Conservation (phyloP, 768 basidiomycete species). For the Kwoniella botswanensis region DNA sequence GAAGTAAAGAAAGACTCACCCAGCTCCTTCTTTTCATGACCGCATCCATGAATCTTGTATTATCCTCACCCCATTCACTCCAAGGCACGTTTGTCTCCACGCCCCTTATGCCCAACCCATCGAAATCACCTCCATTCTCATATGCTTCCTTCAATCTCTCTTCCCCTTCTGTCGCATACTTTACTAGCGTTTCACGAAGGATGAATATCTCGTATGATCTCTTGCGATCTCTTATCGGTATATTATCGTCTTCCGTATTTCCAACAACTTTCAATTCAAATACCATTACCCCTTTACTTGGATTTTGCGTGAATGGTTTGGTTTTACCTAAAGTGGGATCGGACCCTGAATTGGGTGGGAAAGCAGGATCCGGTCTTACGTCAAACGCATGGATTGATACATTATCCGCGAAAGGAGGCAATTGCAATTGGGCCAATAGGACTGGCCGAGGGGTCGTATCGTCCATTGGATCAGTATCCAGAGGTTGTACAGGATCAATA, state of each 20-base stretch:
- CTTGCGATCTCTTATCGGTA: neutral
- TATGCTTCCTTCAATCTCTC: conserved; percentile 28
- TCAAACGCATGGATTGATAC: conserved; percentile 38
- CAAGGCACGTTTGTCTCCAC: conserved; percentile 37
- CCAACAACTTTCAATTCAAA: conserved; percentile 42
- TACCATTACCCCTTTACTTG: conserved; percentile 44
- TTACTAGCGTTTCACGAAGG: conserved; percentile 41
- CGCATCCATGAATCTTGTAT: conserved; percentile 40
- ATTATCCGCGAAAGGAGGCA: conserved; percentile 39
- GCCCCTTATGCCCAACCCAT: conserved; percentile 22
- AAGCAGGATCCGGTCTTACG: conserved; percentile 51
- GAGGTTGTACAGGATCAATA: conserved; percentile 41
- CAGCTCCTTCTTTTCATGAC: conserved; percentile 43
- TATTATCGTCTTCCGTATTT: conserved; percentile 13
- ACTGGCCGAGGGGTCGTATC: conserved; percentile 45
- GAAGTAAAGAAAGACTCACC: conserved; percentile 32
- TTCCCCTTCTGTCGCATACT: conserved; percentile 39
- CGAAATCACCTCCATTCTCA: conserved; percentile 15
- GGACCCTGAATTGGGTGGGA: conserved; percentile 23
- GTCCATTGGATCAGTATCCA: conserved; percentile 40
- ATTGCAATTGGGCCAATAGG: conserved; percentile 41
- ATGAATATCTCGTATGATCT: conserved; percentile 49
- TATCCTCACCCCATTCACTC: conserved; percentile 43
- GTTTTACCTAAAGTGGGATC: conserved; percentile 19
- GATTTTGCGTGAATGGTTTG: conserved; percentile 50